Percentiles rank a stretch among this genome's conserved stretches.
Conservation (phyloP, 2,329 filamentous ascomycete species). For the Pseudopyrenochaeta lycopersici region DNA sequence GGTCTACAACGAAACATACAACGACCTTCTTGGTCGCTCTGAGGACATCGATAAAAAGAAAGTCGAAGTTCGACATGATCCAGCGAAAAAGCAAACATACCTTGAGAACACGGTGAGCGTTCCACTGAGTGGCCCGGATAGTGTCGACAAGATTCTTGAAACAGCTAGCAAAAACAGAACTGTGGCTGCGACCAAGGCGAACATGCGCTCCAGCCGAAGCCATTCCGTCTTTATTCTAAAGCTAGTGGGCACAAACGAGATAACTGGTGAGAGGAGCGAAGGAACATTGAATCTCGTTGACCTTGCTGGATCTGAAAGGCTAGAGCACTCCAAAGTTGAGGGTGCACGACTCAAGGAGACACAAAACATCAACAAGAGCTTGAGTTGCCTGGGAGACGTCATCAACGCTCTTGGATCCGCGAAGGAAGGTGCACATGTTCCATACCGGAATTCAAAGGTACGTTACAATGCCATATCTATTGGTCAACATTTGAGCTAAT, state of each 20-base stretch:
- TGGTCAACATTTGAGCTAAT: constrained; percentile 15
- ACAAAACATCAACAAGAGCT: constrained; percentile 94
- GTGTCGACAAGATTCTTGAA: constrained; percentile 80
- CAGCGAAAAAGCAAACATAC: constrained; percentile 79
- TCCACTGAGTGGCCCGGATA: constrained; percentile 77
- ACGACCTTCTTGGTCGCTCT: constrained; percentile 81
- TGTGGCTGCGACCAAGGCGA: constrained; percentile 96
- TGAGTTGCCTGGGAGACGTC: constrained; percentile 92
- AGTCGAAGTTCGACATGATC: constrained; percentile 89
- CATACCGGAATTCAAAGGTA: constrained; percentile 94
- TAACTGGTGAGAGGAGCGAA: constrained; percentile 85
- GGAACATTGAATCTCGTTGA: constrained; percentile 96
- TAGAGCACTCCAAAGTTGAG: constrained; percentile 86
- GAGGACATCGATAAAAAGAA: constrained; percentile 80
- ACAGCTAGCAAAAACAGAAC: constrained; percentile 86
- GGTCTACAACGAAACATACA: constrained; percentile 97
- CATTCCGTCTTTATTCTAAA: constrained; percentile 95
- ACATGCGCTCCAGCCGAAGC: constrained; percentile 91
- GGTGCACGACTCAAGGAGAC: constrained; percentile 92
- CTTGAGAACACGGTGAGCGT: constrained; percentile 84
- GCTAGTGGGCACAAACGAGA: constrained; percentile 70
- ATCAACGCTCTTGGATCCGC: constrained; percentile 91
- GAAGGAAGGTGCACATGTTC: constrained; percentile 79
- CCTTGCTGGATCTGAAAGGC: constrained; percentile 88
- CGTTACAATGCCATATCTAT: constrained; percentile 22